phyloP scores from a whole-genome alignment of 73 alveolate genomes.

The Paramecium sexaurelia region DNA sequence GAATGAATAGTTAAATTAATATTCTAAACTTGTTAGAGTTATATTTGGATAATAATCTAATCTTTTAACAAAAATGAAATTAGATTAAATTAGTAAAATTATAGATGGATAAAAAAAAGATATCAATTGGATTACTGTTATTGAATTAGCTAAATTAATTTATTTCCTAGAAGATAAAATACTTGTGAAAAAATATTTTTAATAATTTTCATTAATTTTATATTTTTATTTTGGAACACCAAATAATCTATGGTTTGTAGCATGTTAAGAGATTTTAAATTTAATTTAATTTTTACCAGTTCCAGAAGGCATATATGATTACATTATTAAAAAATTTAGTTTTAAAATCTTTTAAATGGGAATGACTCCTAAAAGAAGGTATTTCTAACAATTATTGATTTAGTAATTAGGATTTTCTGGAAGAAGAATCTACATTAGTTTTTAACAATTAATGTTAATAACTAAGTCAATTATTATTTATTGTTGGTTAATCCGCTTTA shows the following conservation, averaged over 20 bases:
- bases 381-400: neutral
- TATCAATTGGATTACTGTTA: neutral
- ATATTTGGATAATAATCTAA: neutral
- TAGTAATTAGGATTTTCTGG: neutral
- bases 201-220: neutral
- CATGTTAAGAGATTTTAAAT: neutral
- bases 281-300: neutral
- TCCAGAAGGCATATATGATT: neutral
- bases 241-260: neutral
- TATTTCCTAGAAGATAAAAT: neutral
- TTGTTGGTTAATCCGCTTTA: neutral
- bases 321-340: neutral
- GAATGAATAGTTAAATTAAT: neutral
- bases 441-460: neutral
- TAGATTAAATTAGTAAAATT: neutral
- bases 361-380: neutral
- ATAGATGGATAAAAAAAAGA: neutral
- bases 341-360: neutral
- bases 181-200: neutral
- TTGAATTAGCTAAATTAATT: neutral
- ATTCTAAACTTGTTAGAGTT: neutral
- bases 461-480: neutral
- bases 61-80: neutral
- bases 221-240: neutral
- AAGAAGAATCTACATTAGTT: neutral